Evolutionary conservation across 106 monocot species (phyloP), one percentile per base, ranked within the genome.

Genomic region (Alisma plantagoaquatica): DNA sequence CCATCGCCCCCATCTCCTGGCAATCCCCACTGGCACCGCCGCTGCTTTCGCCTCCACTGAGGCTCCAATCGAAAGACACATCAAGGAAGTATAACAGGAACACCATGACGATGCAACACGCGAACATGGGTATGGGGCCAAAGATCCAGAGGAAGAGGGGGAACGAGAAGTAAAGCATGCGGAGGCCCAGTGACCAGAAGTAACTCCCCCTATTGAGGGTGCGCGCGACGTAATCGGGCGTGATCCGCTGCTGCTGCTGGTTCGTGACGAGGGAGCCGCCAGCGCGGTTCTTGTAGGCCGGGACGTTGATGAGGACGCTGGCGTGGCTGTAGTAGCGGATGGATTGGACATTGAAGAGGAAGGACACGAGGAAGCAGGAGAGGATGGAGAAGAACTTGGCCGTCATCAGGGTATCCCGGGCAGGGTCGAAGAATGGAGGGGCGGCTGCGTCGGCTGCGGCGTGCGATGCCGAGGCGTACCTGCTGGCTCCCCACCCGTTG

Each of bases 111-210:
- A 78, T 23, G 35, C 68, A 75, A 33, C 71, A 65, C 1, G 33
- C 32, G 19, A 77, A 14, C 82, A 86, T 86, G 6, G 82, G 82
- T 0, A 92, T 55, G 14, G 82, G 76, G 1, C 86, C 82, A 43
- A 92, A 86, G 7, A 86, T 24, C 92, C 86, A 92, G 1, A 86
- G 22, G 28, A 79, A 82, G n/a, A 92, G 43, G 1, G 86, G 92
- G 44, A 86, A 61, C 3, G 86, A 69, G 64, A 92, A 73, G 62
- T 92, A 92, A 49, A 74, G 82, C 2, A 77, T 66, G 10, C 74
- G 48, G 1, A 86, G 61, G 2, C 92, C 92, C 16, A 80, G 33
- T 6, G 92, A 82, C 86, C 92, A 86, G 71, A 81, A 92, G 49
- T 74, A 86, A 29, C 76, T 65, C 3, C 70, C 86, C 16, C 60